Evolutionary conservation across 2,329 filamentous ascomycete genomes (phyloP).

Genomic region (Cladosporium cucumerinum): DNA sequence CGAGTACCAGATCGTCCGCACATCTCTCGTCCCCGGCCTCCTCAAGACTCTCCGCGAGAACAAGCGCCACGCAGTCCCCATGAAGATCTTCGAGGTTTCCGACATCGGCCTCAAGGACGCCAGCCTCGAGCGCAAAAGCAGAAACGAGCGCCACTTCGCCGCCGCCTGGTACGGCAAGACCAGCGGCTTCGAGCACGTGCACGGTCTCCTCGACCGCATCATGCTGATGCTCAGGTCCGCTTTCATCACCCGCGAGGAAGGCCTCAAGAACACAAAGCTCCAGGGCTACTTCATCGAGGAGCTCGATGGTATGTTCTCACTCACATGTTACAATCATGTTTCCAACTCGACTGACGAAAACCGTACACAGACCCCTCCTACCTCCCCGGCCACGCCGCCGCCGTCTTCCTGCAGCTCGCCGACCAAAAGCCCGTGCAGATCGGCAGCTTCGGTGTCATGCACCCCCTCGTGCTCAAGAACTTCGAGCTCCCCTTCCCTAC

Average conservation of each 20-base stretch:
- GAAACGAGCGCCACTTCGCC: conserved; percentile 94
- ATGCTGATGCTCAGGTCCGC: conserved; percentile 86
- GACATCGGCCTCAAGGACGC: conserved; percentile 91
- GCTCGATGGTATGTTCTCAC: conserved; percentile 61
- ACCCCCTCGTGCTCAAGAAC: conserved; percentile 88
- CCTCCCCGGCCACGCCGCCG: conserved; percentile 84
- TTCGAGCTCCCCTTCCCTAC: conserved; percentile 92
- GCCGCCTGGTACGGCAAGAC: conserved; percentile 93
- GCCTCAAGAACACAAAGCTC: conserved; percentile 51
- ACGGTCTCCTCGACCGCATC: conserved; percentile 86
- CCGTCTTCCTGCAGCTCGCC: conserved; percentile 71
- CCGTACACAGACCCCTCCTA: conserved; percentile 68
- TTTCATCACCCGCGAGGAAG: conserved; percentile 75
- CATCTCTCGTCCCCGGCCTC: conserved; percentile 78
- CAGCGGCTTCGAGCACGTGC: conserved; percentile 91
- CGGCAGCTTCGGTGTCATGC: conserved; percentile 89
- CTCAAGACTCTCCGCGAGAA: conserved; percentile 94
- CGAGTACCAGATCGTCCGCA: conserved; percentile 91
- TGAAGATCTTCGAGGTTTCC: conserved; percentile 88
- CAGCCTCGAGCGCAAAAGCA: conserved; percentile 73
- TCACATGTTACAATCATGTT: neutral
- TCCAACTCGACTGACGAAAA: neutral
- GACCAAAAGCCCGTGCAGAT: conserved; percentile 70
- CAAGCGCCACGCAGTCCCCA: conserved; percentile 80
- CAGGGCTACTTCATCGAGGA: conserved; percentile 87